Conservation (phyloP, 345 rosid genomes). For the Eucalyptus erythrocorys region DNA sequence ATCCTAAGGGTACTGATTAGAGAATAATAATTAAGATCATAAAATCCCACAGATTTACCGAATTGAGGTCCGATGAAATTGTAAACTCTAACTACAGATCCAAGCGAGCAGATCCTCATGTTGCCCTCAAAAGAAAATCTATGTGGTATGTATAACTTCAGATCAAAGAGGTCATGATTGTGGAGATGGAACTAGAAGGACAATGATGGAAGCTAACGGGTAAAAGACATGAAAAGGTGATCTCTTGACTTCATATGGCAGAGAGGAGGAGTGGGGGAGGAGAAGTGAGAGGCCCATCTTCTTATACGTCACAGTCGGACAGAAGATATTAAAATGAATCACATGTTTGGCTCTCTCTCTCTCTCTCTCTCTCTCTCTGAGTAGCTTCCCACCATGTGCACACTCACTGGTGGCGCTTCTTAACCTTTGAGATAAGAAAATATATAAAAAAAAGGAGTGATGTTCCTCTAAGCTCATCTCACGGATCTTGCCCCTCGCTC, state of each 20-base stretch:
- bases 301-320: background rate
- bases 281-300: background rate
- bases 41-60: background rate
- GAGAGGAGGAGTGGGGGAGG: background rate
- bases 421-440: slow-evolving; percentile 4
- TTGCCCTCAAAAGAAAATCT: background rate
- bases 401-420: background rate
- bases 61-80: background rate
- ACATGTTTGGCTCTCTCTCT: background rate
- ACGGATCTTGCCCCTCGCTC: slow-evolving; percentile 49
- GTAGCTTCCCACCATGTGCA: background rate
- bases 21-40: background rate
- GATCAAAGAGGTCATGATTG: background rate
- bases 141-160: background rate
- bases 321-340: background rate
- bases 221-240: background rate
- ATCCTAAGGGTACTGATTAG: background rate
- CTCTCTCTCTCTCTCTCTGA: background rate
- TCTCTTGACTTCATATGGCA: background rate
- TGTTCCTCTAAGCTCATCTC: slow-evolving; percentile 40
- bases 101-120: background rate
- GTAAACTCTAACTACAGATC: background rate
- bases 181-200: background rate
- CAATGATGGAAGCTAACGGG: background rate
- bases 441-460: slow-evolving; percentile 1